Conservation (phyloP, 169 alveolate species). For the Amoebophrya sp. region DNA sequence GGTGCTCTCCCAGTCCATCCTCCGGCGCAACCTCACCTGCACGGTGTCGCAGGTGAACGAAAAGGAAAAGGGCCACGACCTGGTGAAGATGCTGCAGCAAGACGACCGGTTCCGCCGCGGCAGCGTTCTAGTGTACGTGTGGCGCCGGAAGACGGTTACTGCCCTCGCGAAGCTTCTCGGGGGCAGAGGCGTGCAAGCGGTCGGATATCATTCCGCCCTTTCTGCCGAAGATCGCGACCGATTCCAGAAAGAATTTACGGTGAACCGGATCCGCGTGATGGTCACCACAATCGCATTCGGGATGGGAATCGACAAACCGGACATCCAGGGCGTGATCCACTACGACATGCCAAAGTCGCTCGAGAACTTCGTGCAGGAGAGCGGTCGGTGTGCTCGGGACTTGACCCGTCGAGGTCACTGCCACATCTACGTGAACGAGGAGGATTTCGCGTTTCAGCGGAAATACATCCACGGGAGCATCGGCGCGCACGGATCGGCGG, state of each 20-base stretch:
- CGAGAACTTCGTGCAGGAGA: conserved; percentile 79
- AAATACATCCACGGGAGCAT: neutral
- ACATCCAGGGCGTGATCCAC: conserved; percentile 77
- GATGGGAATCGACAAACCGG: conserved; percentile 84
- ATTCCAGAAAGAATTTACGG: neutral
- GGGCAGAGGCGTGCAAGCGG: neutral
- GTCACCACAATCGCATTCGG: conserved; percentile 83
- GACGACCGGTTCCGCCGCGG: neutral
- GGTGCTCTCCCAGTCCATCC: neutral
- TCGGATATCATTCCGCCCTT: neutral
- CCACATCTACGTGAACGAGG: neutral
- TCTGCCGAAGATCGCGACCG: neutral
- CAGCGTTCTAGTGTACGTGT: neutral
- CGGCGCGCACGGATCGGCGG: neutral
- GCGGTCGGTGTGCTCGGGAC: conserved; percentile 65
- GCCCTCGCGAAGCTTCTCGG: neutral
- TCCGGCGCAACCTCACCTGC: neutral
- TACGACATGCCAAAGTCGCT: conserved; percentile 77
- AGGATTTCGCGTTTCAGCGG: neutral
- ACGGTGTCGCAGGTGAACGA: neutral
- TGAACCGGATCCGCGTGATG: conserved; percentile 53
- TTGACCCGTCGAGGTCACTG: neutral
- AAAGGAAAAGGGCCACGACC: neutral
- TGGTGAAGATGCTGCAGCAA: neutral
- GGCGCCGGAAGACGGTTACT: neutral